These are phyloP conservation scores for Bryum argenteum DNA, from an alignment of 225 moss, liverwort and hornwort species.

Conservation along the genomic window DNA sequence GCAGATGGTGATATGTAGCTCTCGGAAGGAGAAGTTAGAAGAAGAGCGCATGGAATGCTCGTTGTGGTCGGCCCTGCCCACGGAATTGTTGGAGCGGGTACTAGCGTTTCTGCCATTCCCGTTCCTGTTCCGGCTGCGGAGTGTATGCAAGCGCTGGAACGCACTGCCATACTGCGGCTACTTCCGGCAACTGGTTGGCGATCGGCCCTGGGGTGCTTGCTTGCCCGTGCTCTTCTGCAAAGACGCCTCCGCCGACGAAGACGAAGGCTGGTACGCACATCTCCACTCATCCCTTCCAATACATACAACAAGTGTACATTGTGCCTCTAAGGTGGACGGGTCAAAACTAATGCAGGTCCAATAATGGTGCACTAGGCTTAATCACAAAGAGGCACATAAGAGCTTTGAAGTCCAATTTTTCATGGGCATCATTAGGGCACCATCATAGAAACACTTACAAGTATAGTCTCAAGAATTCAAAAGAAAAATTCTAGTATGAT, in stretches of 20 bases:
- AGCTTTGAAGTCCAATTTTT: too few relatives aligned
- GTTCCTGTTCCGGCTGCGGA: slow-evolving; percentile 46
- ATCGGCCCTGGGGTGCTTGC: slow-evolving; percentile 40
- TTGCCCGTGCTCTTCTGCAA: slow-evolving; percentile 49
- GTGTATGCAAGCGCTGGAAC: slow-evolving; percentile 49
- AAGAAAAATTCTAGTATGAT: too few relatives aligned
- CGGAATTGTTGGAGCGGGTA: slow-evolving; percentile 44
- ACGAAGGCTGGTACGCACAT: slow-evolving; percentile 28
- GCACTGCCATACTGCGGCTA: slow-evolving; percentile 34
- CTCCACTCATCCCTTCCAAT: too few relatives aligned
- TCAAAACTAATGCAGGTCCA: too few relatives aligned
- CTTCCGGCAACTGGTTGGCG: slow-evolving; percentile 28
- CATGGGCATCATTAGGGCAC: too few relatives aligned
- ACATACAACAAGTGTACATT: too few relatives aligned
- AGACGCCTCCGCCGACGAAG: slow-evolving; percentile 22
- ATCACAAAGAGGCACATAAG: too few relatives aligned
- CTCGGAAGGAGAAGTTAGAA: not conserved
- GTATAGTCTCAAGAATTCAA: too few relatives aligned
- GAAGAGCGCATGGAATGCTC: not conserved
- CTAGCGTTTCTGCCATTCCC: slow-evolving; percentile 53
- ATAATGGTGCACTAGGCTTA: too few relatives aligned
- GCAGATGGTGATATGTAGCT: slow-evolving; percentile 29
- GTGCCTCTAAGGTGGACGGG: too few relatives aligned
- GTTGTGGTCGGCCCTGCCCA: slow-evolving; percentile 40
- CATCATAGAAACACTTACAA: too few relatives aligned